Evolutionary conservation across 2,329 filamentous ascomycete species (phyloP).

Genomic region (Colletotrichum plurivorum): DNA sequence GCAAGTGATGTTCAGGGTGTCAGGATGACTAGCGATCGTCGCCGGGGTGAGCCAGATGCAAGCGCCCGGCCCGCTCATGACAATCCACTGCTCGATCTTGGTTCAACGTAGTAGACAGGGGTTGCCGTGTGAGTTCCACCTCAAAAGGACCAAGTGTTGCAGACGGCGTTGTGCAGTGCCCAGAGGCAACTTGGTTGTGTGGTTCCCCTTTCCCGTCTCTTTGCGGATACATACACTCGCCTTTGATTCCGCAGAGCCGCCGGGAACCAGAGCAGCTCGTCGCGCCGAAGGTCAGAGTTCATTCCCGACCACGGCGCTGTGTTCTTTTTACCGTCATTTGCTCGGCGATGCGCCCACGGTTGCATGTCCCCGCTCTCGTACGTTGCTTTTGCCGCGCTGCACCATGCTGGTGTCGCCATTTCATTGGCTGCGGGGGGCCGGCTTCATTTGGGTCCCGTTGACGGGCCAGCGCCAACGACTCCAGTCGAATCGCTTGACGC

Average conservation of each 20-base stretch:
- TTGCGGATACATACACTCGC: too few relatives aligned
- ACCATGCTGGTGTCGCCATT: not conserved
- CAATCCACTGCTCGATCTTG: not conserved
- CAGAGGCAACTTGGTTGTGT: too few relatives aligned
- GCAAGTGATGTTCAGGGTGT: conserved; percentile 30
- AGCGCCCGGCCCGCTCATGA: conserved; percentile 38
- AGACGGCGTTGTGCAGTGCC: too few relatives aligned
- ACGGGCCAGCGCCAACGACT: conserved; percentile 33
- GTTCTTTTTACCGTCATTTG: conserved; percentile 13
- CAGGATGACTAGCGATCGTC: conserved; percentile 33
- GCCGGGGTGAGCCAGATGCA: conserved; percentile 35
- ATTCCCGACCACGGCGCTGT: conserved; percentile 13
- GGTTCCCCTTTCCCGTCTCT: too few relatives aligned
- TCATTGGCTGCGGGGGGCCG: conserved; percentile 21
- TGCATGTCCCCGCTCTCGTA: conserved; percentile 35
- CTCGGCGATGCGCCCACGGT: conserved; percentile 35
- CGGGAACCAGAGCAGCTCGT: conserved; percentile 25
- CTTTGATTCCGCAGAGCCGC: not conserved
- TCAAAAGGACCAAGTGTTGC: not conserved
- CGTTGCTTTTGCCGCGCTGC: conserved; percentile 42
- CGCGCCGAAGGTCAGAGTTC: conserved; percentile 15
- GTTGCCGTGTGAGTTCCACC: not conserved
- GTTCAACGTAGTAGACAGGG: not conserved
- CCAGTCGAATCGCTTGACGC: conserved; percentile 17
- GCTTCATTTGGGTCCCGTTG: conserved; percentile 24